A percentile compares a stretch with the other conserved stretches of the same genome.
These are phyloP conservation scores for Chaetothyriales sp. DNA, from an alignment of 2,329 filamentous ascomycete species.

Conservation along the genomic window DNA sequence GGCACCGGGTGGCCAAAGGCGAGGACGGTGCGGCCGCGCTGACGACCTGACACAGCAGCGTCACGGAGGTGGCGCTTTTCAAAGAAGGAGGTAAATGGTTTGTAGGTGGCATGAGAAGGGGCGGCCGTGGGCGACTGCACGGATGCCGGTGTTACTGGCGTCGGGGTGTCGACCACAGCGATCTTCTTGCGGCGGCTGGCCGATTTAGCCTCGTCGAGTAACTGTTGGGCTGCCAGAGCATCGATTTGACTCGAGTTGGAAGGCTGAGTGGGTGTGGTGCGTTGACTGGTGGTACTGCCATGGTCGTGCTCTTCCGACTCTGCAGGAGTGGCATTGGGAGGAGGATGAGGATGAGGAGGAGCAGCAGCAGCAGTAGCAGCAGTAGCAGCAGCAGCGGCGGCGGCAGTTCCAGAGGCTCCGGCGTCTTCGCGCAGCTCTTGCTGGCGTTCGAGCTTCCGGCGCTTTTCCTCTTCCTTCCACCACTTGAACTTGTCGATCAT, in stretches of 20 bases:
- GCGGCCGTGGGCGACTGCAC: slow-evolving; percentile 6
- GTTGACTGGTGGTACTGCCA: neutral
- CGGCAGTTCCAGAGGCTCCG: slow-evolving; percentile 35
- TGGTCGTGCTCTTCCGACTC: neutral
- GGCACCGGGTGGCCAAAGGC: slow-evolving; percentile 76
- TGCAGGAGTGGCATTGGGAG: neutral
- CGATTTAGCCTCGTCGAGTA: slow-evolving; percentile 54
- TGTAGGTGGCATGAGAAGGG: slow-evolving; percentile 19
- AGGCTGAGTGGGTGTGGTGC: slow-evolving; percentile 28
- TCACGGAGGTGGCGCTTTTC: slow-evolving; percentile 64
- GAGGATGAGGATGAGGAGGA: slow-evolving; percentile 3
- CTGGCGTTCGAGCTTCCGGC: slow-evolving; percentile 61
- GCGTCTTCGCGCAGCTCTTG: slow-evolving; percentile 38
- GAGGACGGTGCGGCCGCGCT: slow-evolving; percentile 53
- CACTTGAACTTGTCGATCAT: slow-evolving; percentile 75
- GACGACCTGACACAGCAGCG: slow-evolving; percentile 55
- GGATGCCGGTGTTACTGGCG: slow-evolving; percentile 5
- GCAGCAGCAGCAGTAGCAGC: neutral
- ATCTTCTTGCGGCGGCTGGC: slow-evolving; percentile 21
- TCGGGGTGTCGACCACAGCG: neutral
- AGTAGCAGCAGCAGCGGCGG: slow-evolving; percentile 15
- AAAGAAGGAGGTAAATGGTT: slow-evolving; percentile 78
- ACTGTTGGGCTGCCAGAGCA: slow-evolving; percentile 55
- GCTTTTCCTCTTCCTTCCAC: slow-evolving; percentile 84
- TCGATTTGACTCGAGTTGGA: slow-evolving; percentile 57